Base-by-base conservation (phyloP, 129 eudicot genomes). In the Tanacetum coccineum region DNA sequence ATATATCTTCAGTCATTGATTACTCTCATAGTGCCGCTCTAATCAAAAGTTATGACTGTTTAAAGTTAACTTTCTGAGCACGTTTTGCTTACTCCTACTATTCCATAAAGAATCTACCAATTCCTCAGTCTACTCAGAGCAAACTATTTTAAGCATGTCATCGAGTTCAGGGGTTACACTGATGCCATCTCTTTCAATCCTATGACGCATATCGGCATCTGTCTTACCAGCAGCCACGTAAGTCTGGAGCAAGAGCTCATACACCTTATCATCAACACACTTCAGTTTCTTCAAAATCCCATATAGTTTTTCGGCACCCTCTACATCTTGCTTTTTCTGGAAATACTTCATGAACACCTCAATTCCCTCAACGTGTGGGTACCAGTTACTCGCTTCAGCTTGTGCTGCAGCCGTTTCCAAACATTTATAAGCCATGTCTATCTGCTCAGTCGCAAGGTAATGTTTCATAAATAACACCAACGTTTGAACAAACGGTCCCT, bases 271-370 rank as follows among this genome's bases (percentile, higher is more conserved):
- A 77, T 87, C 80, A 47, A 85, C 83, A 59, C 79, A 66, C 6
- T 79, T 74, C 11, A 67, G 51, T 60, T 53, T 77, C 88, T 81
- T 84, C 45, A 87, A 69, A 45, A 79, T 67, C 68, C 51, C 13
- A 75, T 59, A 79, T 21, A 85, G 75, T 52, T 91, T 78, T 67
- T 91, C 90, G 4, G 83, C 93, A 40, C 81, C 68, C 42, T 74
- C 78, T 0, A 73, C 74, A 76, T 91, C 96, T 67, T 71, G 74
- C 71, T 77, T 78, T 76, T 67, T 56, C 75, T 70, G 71, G 13
- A 79, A 83, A 71, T 70, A 74, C 57, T 74, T 67, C 63, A 81
- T 56, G 26, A 87, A 87, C 28, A 20, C 44, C 6, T 58, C 62
- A n/a, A 85, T 54, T 32, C 18, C 76, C 5, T 74, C 76, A 20